Percentiles rank a stretch among this genome's conserved stretches.
Evolutionary conservation across 2,329 filamentous ascomycete genomes (phyloP).

Genomic region (Penicillium sp.): DNA sequence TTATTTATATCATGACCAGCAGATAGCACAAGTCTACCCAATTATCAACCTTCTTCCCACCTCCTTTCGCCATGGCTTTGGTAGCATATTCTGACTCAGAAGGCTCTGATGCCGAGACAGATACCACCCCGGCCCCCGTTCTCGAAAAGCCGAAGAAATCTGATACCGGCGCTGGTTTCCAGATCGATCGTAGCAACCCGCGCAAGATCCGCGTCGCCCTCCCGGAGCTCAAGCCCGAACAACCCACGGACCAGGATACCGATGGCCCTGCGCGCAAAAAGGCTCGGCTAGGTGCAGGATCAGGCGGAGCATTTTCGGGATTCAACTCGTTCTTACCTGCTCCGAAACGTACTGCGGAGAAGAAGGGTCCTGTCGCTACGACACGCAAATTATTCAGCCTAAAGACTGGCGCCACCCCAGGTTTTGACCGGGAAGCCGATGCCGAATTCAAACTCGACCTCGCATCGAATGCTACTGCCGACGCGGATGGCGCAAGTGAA

Average conservation of each 20-base stretch:
- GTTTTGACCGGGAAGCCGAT: constrained; percentile 67
- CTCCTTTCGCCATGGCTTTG: constrained; percentile 63
- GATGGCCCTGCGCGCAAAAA: constrained; percentile 69
- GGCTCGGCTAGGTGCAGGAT: constrained; percentile 59
- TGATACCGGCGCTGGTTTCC: constrained; percentile 64
- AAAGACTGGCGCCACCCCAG: constrained; percentile 80
- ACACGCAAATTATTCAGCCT: constrained; percentile 64
- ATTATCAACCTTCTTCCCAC: neutral
- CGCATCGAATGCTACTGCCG: constrained; percentile 17
- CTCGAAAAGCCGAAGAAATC: constrained; percentile 16
- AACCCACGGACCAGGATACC: constrained; percentile 35
- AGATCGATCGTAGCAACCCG: constrained; percentile 76
- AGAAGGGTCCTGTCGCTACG: constrained; percentile 37
- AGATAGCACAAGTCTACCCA: neutral
- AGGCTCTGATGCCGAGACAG: constrained; percentile 61
- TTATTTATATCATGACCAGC: constrained; percentile 1
- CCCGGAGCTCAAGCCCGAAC: constrained; percentile 53
- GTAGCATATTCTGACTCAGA: constrained; percentile 84
- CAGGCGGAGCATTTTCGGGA: constrained; percentile 68
- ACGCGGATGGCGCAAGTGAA: constrained; percentile 34
- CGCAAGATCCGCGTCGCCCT: constrained; percentile 83
- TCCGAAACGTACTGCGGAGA: constrained; percentile 61
- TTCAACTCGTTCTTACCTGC: constrained; percentile 86
- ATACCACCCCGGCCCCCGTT: constrained; percentile 26
- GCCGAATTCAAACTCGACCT: constrained; percentile 35